Evolutionary conservation across 441 rosid genomes (phyloP).

Genomic region (Gossypium davidsonii): DNA sequence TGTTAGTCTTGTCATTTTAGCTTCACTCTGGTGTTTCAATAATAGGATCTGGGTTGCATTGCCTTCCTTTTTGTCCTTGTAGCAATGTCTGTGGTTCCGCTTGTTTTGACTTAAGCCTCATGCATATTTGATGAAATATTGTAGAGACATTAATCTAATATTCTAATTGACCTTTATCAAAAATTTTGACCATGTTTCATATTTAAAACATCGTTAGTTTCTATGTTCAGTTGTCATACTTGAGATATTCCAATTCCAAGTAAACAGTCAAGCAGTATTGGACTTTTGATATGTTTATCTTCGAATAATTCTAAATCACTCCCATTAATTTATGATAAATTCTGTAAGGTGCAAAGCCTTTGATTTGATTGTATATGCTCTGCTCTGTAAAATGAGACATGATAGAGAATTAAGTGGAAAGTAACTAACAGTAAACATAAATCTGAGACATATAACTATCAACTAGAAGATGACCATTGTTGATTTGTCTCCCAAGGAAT

Average conservation of each 20-base stretch:
- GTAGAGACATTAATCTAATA: neutral
- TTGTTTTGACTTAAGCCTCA: neutral
- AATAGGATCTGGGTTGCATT: neutral
- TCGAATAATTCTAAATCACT: neutral
- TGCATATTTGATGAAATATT: neutral
- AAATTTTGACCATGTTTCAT: neutral
- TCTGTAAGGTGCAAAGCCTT: neutral
- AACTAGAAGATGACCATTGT: neutral
- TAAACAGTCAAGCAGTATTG: neutral
- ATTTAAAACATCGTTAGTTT: neutral
- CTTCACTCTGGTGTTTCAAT: neutral
- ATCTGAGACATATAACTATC: neutral
- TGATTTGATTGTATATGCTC: neutral
- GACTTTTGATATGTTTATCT: neutral
- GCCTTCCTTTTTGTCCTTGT: neutral
- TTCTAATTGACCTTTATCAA: neutral
- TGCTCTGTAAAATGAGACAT: neutral
- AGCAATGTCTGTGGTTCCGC: neutral
- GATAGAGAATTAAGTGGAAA: neutral
- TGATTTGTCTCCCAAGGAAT: neutral
- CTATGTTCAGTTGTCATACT: neutral
- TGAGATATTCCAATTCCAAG: neutral
- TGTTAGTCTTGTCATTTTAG: neutral
- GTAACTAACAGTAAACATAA: neutral
- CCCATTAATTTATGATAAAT: neutral